A percentile compares a stretch with the other conserved stretches of the same genome.
phyloP scores from a whole-genome alignment of 2,329 filamentous ascomycete species.

The Hymenoscyphus fructigenus region DNA sequence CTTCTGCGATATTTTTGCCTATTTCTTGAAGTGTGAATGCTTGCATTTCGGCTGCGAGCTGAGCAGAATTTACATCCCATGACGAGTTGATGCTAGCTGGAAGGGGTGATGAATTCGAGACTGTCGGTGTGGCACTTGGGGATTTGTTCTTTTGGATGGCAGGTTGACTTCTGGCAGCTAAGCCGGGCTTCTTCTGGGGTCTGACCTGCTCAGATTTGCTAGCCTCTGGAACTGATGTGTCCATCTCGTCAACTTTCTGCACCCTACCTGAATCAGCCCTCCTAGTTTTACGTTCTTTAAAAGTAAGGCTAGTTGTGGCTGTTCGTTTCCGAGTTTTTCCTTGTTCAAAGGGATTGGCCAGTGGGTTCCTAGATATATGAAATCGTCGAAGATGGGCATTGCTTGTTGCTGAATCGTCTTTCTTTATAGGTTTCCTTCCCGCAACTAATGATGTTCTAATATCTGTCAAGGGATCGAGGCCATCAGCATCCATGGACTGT shows the following conservation, averaged over 20 bases:
- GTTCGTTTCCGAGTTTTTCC: conserved; percentile 23
- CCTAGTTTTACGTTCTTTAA: conserved; percentile 52
- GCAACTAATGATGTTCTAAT: background rate
- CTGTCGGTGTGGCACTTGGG: conserved; percentile 15
- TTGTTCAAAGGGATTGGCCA: background rate
- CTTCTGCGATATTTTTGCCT: conserved; percentile 35
- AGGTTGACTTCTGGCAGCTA: conserved; percentile 21
- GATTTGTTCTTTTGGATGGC: conserved; percentile 7
- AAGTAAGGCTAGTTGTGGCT: conserved; percentile 39
- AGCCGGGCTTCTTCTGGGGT: conserved; percentile 32
- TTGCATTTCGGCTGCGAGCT: conserved; percentile 56
- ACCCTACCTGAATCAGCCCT: conserved; percentile 16
- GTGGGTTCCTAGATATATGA: conserved; percentile 49
- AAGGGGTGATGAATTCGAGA: background rate
- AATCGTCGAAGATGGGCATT: conserved; percentile 48
- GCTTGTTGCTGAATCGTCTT: background rate
- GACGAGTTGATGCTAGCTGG: conserved; percentile 41
- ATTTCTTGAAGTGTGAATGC: conserved; percentile 60
- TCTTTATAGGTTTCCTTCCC: background rate
- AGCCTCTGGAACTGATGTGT: background rate
- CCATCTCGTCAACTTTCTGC: background rate
- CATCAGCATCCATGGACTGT: background rate
- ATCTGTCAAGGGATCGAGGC: background rate
- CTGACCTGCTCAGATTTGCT: conserved; percentile 7
- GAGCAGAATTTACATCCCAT: conserved; percentile 39